These are phyloP conservation scores for Hydrangea macrophylla DNA, from an alignment of 148 eudicot species.

Conservation along the genomic window DNA sequence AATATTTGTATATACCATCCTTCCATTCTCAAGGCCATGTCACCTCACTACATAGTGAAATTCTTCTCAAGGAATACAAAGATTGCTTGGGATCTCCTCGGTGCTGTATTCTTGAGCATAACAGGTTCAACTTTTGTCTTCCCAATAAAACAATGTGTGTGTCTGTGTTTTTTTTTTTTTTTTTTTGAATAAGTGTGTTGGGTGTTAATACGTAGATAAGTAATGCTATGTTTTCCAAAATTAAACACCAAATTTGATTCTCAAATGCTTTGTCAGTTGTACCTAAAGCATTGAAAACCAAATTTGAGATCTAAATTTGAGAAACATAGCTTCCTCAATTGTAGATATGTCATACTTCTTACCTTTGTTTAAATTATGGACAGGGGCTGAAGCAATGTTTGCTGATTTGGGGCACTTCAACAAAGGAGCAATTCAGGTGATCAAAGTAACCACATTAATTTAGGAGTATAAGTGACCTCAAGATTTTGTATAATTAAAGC, in stretches of 20 bases:
- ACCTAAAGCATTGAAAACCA: too few species aligned
- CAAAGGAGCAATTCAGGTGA: slow-evolving; percentile 30
- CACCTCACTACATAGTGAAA: slow-evolving; percentile 28
- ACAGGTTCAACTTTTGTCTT: too few species aligned
- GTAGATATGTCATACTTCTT: background rate
- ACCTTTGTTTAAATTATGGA: background rate
- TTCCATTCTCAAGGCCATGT: slow-evolving; percentile 29
- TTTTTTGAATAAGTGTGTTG: background rate
- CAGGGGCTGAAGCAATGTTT: slow-evolving; percentile 51
- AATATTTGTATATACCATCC: slow-evolving; percentile 25
- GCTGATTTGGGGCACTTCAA: slow-evolving; percentile 48
- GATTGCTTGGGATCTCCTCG: slow-evolving; percentile 28
- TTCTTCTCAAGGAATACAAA: slow-evolving; percentile 20
- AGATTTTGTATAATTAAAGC: too few species aligned
- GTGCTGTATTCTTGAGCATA: slow-evolving; percentile 33
- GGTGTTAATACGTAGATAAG: too few species aligned
- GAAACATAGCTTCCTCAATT: background rate
- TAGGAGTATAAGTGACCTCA: too few species aligned
- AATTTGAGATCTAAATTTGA: too few species aligned
- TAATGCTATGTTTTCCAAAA: too few species aligned
- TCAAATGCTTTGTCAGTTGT: too few species aligned
- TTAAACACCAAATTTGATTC: too few species aligned
- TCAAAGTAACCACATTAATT: too few species aligned
- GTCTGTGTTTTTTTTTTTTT: background rate
- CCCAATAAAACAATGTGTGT: too few species aligned